Percentiles rank a stretch among this genome's conserved stretches.
Evolutionary conservation across 2,329 filamentous ascomycete genomes (phyloP).

Genomic region (Fusarium keratoplasticum): DNA sequence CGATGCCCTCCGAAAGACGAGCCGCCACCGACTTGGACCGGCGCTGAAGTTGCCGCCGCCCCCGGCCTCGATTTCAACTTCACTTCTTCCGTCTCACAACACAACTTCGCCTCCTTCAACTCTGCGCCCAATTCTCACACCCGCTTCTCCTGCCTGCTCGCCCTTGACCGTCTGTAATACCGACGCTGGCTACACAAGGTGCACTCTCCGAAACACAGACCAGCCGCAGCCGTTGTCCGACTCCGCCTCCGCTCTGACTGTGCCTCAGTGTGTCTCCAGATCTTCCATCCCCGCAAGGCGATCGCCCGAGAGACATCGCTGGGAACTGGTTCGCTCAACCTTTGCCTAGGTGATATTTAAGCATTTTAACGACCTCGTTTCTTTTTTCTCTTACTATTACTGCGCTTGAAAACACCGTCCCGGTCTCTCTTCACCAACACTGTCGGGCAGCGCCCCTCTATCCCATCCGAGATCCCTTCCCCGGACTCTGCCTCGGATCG

Average conservation of each 20-base stretch:
- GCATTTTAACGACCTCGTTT: neutral
- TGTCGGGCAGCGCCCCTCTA: conserved; percentile 12
- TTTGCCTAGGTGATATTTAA: conserved; percentile 13
- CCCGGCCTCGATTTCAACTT: neutral
- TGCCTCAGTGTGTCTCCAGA: conserved; percentile 23
- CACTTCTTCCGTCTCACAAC: conserved; percentile 15
- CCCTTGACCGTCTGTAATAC: neutral
- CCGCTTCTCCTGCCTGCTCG: neutral
- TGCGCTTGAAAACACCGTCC: neutral
- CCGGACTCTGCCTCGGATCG: neutral
- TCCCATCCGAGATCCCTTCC: neutral
- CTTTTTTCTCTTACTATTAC: neutral
- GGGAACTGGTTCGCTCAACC: conserved; percentile 6
- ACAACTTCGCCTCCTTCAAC: conserved; percentile 31
- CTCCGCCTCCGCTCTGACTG: conserved; percentile 15
- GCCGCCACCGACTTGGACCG: conserved; percentile 4
- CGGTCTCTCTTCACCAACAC: neutral
- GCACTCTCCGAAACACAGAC: neutral
- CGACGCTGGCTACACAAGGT: neutral
- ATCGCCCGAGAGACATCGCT: conserved; percentile 31
- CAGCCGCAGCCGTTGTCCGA: neutral
- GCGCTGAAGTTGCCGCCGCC: conserved; percentile 9
- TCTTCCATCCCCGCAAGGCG: conserved; percentile 31
- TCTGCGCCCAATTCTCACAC: neutral
- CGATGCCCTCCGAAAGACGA: conserved; percentile 9